Percentiles rank a stretch among this genome's conserved stretches.
phyloP scores from a whole-genome alignment of 208 protist species.

The Trypanosoma scelopori region DNA sequence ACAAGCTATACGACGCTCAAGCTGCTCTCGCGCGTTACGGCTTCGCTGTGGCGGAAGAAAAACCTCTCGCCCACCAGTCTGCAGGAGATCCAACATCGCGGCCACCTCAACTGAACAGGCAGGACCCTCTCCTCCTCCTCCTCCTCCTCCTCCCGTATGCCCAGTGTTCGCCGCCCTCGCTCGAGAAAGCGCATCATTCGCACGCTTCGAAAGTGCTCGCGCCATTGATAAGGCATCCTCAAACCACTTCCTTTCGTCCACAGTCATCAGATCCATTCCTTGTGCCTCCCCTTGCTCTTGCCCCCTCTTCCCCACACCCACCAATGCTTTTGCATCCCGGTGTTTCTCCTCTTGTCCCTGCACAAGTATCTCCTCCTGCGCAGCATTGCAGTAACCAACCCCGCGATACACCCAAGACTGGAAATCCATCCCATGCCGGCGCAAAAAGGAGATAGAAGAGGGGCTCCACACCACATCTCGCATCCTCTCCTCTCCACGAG shows the following conservation, averaged over 20 bases:
- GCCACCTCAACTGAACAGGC: conserved; percentile 6
- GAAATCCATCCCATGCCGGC: conserved; percentile 78
- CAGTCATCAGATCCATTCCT: conserved; percentile 31
- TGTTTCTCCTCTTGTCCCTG: conserved; percentile 25
- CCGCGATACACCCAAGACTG: conserved; percentile 76
- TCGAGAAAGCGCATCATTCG: conserved; percentile 23
- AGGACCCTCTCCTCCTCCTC: neutral
- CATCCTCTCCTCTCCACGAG: conserved; percentile 24
- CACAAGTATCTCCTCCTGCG: conserved; percentile 34
- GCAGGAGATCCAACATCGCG: conserved; percentile 28
- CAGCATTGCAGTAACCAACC: conserved; percentile 48
- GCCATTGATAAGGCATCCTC: conserved; percentile 29
- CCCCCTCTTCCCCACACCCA: too few species aligned
- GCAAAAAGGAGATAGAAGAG: conserved; percentile 65
- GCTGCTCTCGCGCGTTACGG: conserved; percentile 41
- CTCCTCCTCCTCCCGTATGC: too few species aligned
- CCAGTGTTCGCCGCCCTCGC: conserved; percentile 20
- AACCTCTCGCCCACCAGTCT: conserved; percentile 36
- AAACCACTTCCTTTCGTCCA: conserved; percentile 56
- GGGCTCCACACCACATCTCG: conserved; percentile 60
- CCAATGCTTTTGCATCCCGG: conserved; percentile 7
- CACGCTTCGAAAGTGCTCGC: conserved; percentile 31
- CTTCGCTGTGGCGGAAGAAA: conserved; percentile 40
- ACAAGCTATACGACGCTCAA: conserved; percentile 28
- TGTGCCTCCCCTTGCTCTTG: neutral